phyloP scores from a whole-genome alignment of 768 basidiomycete genomes.

The Pulveroboletus sp. region DNA sequence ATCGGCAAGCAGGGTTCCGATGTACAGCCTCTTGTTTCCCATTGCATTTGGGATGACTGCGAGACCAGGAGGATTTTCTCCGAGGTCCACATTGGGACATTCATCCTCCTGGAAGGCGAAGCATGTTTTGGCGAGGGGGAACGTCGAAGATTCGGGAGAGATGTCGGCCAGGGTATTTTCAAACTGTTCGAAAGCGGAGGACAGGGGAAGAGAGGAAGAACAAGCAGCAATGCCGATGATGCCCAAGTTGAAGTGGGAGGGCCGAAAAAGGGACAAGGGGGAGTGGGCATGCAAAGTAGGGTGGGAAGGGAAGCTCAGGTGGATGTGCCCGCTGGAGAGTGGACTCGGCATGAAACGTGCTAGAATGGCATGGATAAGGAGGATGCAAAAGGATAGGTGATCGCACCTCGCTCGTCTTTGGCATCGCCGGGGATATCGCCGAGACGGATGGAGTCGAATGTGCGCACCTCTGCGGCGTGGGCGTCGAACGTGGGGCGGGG shows the following conservation, averaged over 20 bases:
- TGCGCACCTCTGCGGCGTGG: conserved; percentile 71
- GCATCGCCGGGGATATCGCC: conserved; percentile 81
- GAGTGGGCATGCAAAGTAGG: conserved; percentile 68
- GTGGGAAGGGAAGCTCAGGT: conserved; percentile 75
- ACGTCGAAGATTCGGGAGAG: conserved; percentile 64
- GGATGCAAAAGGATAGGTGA: background rate
- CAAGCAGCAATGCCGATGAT: conserved; percentile 85
- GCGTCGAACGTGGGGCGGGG: conserved; percentile 64
- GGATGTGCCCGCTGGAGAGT: conserved; percentile 75
- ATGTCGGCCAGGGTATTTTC: conserved; percentile 59
- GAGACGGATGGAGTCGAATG: conserved; percentile 70
- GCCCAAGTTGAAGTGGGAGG: conserved; percentile 81
- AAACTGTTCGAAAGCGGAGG: conserved; percentile 62
- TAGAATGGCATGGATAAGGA: conserved; percentile 26
- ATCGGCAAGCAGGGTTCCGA: conserved; percentile 87
- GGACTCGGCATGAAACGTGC: conserved; percentile 82
- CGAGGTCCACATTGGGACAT: conserved; percentile 50
- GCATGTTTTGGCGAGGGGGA: conserved; percentile 77
- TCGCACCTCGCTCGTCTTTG: conserved; percentile 72
- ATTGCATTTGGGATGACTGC: conserved; percentile 81
- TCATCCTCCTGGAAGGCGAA: conserved; percentile 79
- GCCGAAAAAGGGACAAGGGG: conserved; percentile 69
- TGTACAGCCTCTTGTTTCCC: conserved; percentile 84
- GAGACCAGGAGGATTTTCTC: conserved; percentile 58
- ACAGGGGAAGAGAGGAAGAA: conserved; percentile 50